Evolutionary conservation across 208 protist species (phyloP).

Genomic region (Herpetomonas muscarum): DNA sequence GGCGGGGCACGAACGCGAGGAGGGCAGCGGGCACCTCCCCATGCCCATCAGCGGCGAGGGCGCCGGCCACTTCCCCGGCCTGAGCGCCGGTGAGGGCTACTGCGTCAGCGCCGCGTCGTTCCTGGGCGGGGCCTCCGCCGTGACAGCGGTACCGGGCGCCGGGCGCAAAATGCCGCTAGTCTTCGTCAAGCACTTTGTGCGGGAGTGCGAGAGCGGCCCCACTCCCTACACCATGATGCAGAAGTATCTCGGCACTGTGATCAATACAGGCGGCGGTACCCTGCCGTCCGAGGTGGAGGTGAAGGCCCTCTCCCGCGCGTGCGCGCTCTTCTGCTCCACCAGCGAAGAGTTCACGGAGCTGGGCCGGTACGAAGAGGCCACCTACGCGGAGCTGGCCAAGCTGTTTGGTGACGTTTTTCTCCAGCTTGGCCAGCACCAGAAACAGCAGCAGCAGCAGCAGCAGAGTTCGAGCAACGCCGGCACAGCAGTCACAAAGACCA

Average conservation of each 20-base stretch:
- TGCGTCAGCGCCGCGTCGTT: no score
- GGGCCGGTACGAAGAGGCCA: constrained; percentile 9
- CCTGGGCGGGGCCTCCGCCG: no score
- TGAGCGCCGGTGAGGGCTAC: no score
- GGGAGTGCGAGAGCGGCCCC: no score
- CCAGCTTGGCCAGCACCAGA: constrained; percentile 4
- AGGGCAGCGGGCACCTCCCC: background rate
- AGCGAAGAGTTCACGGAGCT: constrained; percentile 19
- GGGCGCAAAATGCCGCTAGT: no score
- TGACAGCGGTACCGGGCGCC: no score
- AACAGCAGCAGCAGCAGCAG: background rate
- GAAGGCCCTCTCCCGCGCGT: constrained; percentile 8
- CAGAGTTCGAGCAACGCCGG: no score
- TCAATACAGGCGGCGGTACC: background rate
- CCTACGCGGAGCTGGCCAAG: constrained; percentile 20
- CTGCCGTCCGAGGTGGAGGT: background rate
- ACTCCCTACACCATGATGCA: background rate
- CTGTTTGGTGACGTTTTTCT: constrained; percentile 27
- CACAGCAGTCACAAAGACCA: background rate
- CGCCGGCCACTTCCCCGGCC: no score
- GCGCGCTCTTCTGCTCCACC: constrained; percentile 19
- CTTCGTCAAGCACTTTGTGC: background rate
- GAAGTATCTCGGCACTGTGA: background rate
- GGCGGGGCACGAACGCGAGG: background rate
- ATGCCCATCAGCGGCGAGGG: no score